Evolutionary conservation across 2,329 filamentous ascomycete species (phyloP).

Genomic region (Claviceps spartinae): DNA sequence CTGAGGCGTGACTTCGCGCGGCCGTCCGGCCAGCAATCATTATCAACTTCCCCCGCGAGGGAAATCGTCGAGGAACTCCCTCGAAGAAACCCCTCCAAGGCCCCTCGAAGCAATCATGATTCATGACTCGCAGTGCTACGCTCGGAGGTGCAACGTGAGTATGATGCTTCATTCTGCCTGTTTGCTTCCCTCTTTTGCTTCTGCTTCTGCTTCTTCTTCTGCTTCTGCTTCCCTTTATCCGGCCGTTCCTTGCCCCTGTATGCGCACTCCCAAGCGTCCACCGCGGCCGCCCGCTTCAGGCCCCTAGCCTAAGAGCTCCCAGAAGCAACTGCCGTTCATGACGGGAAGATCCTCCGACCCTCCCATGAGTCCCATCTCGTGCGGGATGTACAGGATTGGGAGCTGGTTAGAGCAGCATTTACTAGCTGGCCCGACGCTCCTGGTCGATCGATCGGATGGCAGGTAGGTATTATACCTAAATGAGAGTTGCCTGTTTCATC

Average conservation of each 20-base stretch:
- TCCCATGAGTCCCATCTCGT: neutral
- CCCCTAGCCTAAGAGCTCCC: neutral
- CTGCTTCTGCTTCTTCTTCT: neutral
- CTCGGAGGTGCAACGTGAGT: neutral
- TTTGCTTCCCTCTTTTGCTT: neutral
- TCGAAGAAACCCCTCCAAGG: too few species aligned
- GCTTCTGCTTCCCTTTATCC: neutral
- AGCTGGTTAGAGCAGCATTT: neutral
- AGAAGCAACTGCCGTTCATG: neutral
- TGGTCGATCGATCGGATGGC: conserved; percentile 5
- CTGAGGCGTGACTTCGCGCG: too few species aligned
- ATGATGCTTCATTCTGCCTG: neutral
- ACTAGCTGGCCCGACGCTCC: neutral
- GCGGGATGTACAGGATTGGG: neutral
- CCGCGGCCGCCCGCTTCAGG: neutral
- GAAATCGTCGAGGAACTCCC: too few species aligned
- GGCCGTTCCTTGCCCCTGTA: neutral
- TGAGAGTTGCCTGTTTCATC: neutral
- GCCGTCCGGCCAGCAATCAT: too few species aligned
- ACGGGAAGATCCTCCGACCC: neutral
- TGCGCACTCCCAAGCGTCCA: neutral
- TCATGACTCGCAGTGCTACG: neutral
- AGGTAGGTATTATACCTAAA: neutral
- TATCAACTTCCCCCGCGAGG: too few species aligned
- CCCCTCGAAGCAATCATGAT: too few species aligned